Conservation (phyloP, 2,329 filamentous ascomycete species). For the Fusarium armeniacum region DNA sequence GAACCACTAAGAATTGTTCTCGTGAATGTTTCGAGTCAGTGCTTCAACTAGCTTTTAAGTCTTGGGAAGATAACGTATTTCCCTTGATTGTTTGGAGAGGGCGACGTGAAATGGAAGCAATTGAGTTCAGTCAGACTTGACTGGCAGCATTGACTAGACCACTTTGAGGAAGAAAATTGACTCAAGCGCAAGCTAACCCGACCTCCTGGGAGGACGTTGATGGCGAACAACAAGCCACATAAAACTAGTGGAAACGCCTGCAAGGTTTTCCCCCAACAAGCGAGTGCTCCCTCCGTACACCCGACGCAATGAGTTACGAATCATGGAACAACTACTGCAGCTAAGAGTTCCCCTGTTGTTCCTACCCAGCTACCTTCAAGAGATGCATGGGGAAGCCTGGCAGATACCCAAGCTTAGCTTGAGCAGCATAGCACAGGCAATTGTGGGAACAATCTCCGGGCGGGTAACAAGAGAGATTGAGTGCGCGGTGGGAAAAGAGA, state of each 20-base stretch:
- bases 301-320: background rate
- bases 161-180: background rate
- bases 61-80: background rate
- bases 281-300: background rate
- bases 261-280: background rate
- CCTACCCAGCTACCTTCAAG: background rate
- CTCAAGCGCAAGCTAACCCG: background rate
- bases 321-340: background rate
- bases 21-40: conserved; percentile 5
- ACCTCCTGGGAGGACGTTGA: background rate
- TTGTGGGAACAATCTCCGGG: background rate
- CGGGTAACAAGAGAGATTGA: background rate
- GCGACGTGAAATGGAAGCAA: background rate
- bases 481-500: background rate
- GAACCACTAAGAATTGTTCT: background rate
- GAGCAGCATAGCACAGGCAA: background rate
- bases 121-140: background rate
- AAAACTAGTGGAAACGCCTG: background rate
- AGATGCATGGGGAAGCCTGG: background rate
- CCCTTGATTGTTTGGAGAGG: background rate
- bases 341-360: background rate
- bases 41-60: background rate
- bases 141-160: background rate
- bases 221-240: background rate
- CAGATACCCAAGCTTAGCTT: background rate